These are phyloP conservation scores for Oehlia diaphana DNA, from an alignment of 192 early-diverging fungal species.

Conservation along the genomic window DNA sequence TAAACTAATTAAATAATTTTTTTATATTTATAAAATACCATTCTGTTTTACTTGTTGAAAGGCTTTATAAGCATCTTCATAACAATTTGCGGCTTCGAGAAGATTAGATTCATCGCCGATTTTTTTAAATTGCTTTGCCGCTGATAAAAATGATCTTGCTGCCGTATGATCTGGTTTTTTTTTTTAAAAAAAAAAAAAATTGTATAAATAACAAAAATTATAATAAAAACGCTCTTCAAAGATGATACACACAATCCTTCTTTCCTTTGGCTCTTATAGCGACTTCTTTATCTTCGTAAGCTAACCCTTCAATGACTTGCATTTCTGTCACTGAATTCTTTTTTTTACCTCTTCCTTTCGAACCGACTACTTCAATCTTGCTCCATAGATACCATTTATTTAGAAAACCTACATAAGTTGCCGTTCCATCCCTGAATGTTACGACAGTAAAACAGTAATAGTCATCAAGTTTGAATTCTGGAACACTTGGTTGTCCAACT, in stretches of 20 bases:
- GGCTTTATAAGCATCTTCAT: slow-evolving; percentile 44
- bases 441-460: slow-evolving; percentile 40
- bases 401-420: slow-evolving; percentile 38
- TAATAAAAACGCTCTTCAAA: not conserved
- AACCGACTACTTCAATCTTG: slow-evolving; percentile 32
- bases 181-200: not conserved
- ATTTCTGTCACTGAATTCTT: not conserved
- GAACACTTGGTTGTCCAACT: slow-evolving; percentile 31
- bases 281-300: slow-evolving; percentile 31
- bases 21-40: slow-evolving; percentile 27
- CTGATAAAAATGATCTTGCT: slow-evolving; percentile 33
- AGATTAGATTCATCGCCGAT: slow-evolving; percentile 33
- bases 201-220: not conserved
- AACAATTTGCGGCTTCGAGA: slow-evolving; percentile 42
- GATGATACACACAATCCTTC: slow-evolving; percentile 34
- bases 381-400: slow-evolving; percentile 39
- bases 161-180: slow-evolving; percentile 31
- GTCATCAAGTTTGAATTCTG: slow-evolving; percentile 37
- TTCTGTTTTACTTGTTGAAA: slow-evolving; percentile 39
- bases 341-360: not conserved
- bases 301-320: slow-evolving; percentile 31
- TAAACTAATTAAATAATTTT: not conserved
- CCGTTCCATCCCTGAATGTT: slow-evolving; percentile 35
- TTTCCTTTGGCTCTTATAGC: slow-evolving; percentile 42
- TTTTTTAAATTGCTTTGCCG: slow-evolving; percentile 41